phyloP scores from a whole-genome alignment of 352 stramenopile species.

The Elongisporangium undulatum region DNA sequence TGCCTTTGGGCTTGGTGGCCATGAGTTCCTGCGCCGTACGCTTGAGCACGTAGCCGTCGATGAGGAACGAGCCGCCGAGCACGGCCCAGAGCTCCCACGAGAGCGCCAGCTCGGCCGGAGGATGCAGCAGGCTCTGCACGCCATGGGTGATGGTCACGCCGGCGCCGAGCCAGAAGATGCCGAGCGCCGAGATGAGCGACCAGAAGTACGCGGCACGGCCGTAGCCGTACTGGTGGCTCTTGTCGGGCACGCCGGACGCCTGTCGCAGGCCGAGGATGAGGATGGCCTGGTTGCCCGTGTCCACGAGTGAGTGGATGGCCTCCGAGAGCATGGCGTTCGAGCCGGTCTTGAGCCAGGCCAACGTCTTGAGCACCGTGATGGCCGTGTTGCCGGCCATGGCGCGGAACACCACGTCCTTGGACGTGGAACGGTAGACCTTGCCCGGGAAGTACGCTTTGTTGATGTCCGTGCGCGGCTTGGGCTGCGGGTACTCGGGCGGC shows the following conservation, averaged over 20 bases:
- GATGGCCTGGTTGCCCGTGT: constrained; percentile 96
- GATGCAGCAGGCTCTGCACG: constrained; percentile 75
- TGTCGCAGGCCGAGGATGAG: constrained; percentile 83
- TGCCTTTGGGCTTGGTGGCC: constrained; percentile 61
- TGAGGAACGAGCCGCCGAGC: constrained; percentile 91
- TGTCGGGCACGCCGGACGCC: constrained; percentile 86
- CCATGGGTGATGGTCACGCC: constrained; percentile 94
- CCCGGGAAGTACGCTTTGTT: constrained; percentile 85
- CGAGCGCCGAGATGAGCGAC: constrained; percentile 97
- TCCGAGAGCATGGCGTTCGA: constrained; percentile 97
- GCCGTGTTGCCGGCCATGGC: constrained; percentile 88
- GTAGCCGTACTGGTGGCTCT: constrained; percentile 97
- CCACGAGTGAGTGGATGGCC: constrained; percentile 96
- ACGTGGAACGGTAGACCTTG: constrained; percentile 75
- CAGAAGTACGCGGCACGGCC: constrained; percentile 98
- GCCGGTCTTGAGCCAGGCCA: constrained; percentile 85
- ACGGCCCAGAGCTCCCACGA: constrained; percentile 95
- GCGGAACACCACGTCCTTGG: constrained; percentile 89
- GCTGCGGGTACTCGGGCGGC: constrained; percentile 35
- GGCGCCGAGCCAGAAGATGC: constrained; percentile 97
- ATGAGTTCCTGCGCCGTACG: constrained; percentile 88
- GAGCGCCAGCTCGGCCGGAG: constrained; percentile 52
- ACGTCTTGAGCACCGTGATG: constrained; percentile 87
- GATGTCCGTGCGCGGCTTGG: constrained; percentile 68
- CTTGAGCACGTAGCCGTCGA: constrained; percentile 95